Conservation (phyloP, 2,329 filamentous ascomycete species). For the Fusarium longipes region DNA sequence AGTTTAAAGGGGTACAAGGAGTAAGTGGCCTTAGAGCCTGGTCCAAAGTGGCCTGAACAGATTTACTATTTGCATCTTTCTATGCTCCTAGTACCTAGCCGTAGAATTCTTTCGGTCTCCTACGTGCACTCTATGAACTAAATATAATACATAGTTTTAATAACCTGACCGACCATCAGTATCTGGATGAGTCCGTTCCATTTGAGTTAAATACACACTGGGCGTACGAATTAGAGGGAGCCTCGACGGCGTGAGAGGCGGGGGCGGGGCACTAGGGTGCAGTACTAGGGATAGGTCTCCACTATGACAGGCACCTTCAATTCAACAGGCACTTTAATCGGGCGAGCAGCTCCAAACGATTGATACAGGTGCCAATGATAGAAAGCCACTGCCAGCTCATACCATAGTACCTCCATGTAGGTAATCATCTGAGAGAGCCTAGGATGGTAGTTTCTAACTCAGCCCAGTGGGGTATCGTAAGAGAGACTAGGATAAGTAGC, state of each 20-base stretch:
- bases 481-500: no score
- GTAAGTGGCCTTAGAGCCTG: background rate
- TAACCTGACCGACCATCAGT: background rate
- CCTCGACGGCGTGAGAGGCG: background rate
- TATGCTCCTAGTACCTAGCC: background rate
- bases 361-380: background rate
- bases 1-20: background rate
- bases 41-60: background rate
- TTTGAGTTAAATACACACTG: background rate
- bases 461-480: slow-evolving; percentile 6
- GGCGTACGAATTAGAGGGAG: background rate
- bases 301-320: background rate
- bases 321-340: background rate
- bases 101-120: background rate
- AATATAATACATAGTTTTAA: background rate
- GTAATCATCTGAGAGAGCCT: background rate
- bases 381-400: background rate
- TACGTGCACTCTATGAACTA: background rate
- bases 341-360: background rate
- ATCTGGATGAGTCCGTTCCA: background rate
- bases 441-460: background rate
- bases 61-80: background rate
- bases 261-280: slow-evolving; percentile 5
- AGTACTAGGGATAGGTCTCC: background rate
- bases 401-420: background rate